phyloP scores from a whole-genome alignment of 768 basidiomycete species.

The Tulasnella sp. region DNA sequence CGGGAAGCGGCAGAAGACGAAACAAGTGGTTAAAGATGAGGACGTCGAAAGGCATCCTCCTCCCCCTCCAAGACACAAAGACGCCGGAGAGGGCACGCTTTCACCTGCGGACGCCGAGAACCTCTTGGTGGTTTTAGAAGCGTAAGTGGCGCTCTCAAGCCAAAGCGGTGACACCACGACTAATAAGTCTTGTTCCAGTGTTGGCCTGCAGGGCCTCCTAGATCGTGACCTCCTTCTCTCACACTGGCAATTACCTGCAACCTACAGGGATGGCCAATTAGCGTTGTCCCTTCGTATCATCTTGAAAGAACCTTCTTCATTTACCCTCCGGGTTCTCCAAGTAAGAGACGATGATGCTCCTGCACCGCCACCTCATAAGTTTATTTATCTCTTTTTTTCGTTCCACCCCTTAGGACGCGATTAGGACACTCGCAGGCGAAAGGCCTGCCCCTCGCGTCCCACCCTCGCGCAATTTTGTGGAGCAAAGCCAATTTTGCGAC shows the following conservation, averaged over 20 bases:
- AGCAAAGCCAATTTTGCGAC: slow-evolving; percentile 71
- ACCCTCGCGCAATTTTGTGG: slow-evolving; percentile 57
- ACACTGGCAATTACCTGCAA: slow-evolving; percentile 37
- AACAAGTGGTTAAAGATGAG: slow-evolving; percentile 17
- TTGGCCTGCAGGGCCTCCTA: slow-evolving; percentile 70
- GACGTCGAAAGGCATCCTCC: neutral
- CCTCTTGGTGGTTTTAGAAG: slow-evolving; percentile 46
- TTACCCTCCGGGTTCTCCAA: slow-evolving; percentile 54
- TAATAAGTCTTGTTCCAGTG: slow-evolving; percentile 40
- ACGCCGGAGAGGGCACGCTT: slow-evolving; percentile 20
- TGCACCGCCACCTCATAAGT: slow-evolving; percentile 6
- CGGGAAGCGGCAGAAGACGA: slow-evolving; percentile 24
- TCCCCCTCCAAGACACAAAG: slow-evolving; percentile 16
- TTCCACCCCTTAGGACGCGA: slow-evolving; percentile 49
- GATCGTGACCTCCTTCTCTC: slow-evolving; percentile 71
- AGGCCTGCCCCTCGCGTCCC: slow-evolving; percentile 64
- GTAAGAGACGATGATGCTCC: slow-evolving; percentile 43
- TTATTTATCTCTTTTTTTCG: neutral
- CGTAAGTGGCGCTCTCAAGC: slow-evolving; percentile 41
- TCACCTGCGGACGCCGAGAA: slow-evolving; percentile 21
- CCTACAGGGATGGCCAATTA: slow-evolving; percentile 40
- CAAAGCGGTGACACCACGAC: slow-evolving; percentile 8
- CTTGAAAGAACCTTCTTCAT: slow-evolving; percentile 41
- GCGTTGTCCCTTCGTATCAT: slow-evolving; percentile 47
- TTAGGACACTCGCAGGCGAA: slow-evolving; percentile 64